These are phyloP conservation scores for Quillaja saponaria DNA, from an alignment of 306 rosid species.

Conservation along the genomic window DNA sequence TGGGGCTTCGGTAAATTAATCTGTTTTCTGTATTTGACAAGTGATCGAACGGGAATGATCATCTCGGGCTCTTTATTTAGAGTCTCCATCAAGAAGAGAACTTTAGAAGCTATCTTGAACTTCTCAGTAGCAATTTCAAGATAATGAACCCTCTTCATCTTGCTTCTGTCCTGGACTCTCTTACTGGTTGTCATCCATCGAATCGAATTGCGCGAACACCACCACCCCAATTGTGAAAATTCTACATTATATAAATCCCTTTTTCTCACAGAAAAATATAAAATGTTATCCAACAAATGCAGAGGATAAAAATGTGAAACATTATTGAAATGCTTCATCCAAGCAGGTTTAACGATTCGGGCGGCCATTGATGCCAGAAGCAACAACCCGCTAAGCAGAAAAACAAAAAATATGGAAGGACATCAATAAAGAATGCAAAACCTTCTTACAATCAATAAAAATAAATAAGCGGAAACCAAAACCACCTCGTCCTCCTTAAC, in stretches of 20 bases:
- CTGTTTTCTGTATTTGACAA: slow-evolving; percentile 54
- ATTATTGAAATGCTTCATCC: neutral
- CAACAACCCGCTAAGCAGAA: too few relatives aligned
- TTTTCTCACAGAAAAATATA: neutral
- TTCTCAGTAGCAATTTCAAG: slow-evolving; percentile 75
- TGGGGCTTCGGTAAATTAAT: slow-evolving; percentile 80
- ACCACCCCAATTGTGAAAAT: too few relatives aligned
- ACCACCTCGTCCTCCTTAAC: too few relatives aligned
- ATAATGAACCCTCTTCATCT: slow-evolving; percentile 59
- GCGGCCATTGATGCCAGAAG: neutral
- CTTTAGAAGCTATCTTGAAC: slow-evolving; percentile 62
- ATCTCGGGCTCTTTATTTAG: slow-evolving; percentile 71
- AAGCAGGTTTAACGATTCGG: neutral
- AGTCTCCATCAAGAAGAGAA: slow-evolving; percentile 59
- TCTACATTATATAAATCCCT: neutral
- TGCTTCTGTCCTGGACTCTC: slow-evolving; percentile 58
- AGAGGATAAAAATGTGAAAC: neutral
- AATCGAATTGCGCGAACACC: slow-evolving; percentile 27
- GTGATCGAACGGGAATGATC: slow-evolving; percentile 60
- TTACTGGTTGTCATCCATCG: slow-evolving; percentile 56
- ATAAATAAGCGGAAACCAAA: too few relatives aligned
- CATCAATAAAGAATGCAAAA: too few relatives aligned
- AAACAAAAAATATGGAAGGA: too few relatives aligned
- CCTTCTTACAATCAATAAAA: too few relatives aligned
- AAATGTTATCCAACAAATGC: neutral